Evolutionary conservation across 805 yeast genomes (phyloP).

Genomic region (Kodamaea jinghongensis): DNA sequence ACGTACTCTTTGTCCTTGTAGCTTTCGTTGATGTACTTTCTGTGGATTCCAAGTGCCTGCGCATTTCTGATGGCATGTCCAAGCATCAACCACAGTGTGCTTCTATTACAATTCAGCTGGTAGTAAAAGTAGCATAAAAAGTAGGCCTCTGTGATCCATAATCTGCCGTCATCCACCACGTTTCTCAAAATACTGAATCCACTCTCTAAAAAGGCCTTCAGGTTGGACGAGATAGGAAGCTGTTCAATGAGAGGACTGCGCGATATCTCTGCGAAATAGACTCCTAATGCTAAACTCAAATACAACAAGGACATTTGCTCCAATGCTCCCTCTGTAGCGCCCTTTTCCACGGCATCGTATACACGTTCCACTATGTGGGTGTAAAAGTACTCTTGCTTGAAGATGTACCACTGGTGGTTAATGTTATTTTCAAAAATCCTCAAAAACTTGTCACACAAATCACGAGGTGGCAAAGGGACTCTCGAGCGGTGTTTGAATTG

Average conservation of each 20-base stretch:
- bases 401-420: conserved; percentile 38
- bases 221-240: conserved; percentile 15
- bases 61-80: conserved; percentile 44
- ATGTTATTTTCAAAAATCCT: conserved; percentile 35
- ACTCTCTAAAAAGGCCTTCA: conserved; percentile 33
- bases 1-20: conserved; percentile 24
- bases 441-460: conserved; percentile 9
- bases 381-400: conserved; percentile 34
- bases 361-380: conserved; percentile 24
- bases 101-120: conserved; percentile 37
- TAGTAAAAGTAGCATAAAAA: conserved; percentile 39
- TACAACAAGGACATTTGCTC: conserved; percentile 33
- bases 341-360: conserved; percentile 23
- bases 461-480: conserved; percentile 12
- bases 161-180: conserved; percentile 35
- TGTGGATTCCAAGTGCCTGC: conserved; percentile 40
- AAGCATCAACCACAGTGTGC: conserved; percentile 43
- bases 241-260: conserved; percentile 21
- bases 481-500: conserved; percentile 16
- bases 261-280: conserved; percentile 34
- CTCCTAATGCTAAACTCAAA: conserved; percentile 40
- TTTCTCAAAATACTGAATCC: conserved; percentile 30
- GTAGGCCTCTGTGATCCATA: conserved; percentile 44
- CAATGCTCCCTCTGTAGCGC: conserved; percentile 13
- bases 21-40: conserved; percentile 38